phyloP scores from a whole-genome alignment of 768 basidiomycete species.

The Tremella mesenterica region DNA sequence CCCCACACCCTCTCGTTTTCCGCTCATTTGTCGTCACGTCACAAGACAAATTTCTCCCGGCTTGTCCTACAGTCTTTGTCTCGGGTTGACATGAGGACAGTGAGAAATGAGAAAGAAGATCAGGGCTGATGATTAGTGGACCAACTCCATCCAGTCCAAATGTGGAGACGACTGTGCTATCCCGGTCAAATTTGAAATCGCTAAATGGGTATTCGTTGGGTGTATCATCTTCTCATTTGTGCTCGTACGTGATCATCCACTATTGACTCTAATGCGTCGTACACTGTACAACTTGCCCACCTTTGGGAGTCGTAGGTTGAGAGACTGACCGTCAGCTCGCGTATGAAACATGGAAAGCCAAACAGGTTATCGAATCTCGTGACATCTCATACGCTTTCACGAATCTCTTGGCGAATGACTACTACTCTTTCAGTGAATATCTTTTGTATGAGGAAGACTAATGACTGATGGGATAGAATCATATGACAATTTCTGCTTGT shows the following conservation, averaged over 20 bases:
- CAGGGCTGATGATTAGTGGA: constrained; percentile 52
- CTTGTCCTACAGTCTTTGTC: too few relatives aligned
- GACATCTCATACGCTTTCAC: constrained; percentile 98
- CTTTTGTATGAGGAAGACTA: not conserved
- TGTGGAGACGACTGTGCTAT: constrained; percentile 64
- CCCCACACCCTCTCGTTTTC: too few relatives aligned
- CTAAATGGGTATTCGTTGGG: constrained; percentile 93
- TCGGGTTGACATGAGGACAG: too few relatives aligned
- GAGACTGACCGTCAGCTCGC: constrained; percentile 55
- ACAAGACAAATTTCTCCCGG: too few relatives aligned
- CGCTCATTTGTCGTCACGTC: too few relatives aligned
- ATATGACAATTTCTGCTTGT: constrained; percentile 97
- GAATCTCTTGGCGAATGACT: constrained; percentile 92
- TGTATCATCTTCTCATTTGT: constrained; percentile 99
- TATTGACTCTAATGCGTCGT: not conserved
- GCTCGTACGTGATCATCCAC: constrained; percentile 55
- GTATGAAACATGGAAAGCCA: constrained; percentile 84
- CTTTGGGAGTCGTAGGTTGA: too few relatives aligned
- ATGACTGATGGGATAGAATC: constrained; percentile 53
- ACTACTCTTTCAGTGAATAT: constrained; percentile 84
- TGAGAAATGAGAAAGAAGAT: not conserved
- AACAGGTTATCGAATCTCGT: constrained; percentile 86
- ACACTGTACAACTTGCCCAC: not conserved
- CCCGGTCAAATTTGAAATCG: constrained; percentile 71
- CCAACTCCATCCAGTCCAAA: constrained; percentile 76